Evolutionary conservation across 768 basidiomycete genomes (phyloP).

Genomic region (Trametopsis cervina): DNA sequence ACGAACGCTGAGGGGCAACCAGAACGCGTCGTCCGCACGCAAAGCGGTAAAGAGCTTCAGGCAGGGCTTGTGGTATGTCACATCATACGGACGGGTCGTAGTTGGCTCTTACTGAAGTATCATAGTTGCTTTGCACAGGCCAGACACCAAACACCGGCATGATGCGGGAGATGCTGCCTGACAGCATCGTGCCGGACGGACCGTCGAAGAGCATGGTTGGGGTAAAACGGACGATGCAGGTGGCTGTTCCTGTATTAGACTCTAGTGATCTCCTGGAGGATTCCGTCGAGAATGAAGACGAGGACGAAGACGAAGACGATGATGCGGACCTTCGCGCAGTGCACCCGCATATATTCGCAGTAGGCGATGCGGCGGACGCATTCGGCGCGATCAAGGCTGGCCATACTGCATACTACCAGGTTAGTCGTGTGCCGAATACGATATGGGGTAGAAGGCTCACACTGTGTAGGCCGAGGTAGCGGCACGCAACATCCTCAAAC

Average conservation of each 20-base stretch:
- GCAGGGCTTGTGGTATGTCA: conserved; percentile 46
- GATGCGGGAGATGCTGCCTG: conserved; percentile 24
- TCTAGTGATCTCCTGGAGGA: background rate
- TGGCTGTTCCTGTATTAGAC: conserved; percentile 26
- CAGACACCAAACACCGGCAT: conserved; percentile 51
- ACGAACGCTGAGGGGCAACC: conserved; percentile 10
- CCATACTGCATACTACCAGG: conserved; percentile 48
- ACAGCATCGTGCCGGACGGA: conserved; percentile 27
- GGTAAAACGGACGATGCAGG: conserved; percentile 47
- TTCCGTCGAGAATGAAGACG: background rate
- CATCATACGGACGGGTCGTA: background rate
- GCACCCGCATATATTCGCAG: conserved; percentile 51
- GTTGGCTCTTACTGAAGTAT: background rate
- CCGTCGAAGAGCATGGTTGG: conserved; percentile 32
- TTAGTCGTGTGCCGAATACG: conserved; percentile 11
- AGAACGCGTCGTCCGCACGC: conserved; percentile 34
- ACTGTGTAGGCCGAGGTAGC: conserved; percentile 38
- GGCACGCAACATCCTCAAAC: conserved; percentile 44
- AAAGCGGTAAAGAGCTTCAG: conserved; percentile 41
- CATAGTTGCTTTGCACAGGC: conserved; percentile 53
- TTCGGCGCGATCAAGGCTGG: conserved; percentile 60
- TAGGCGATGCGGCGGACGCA: conserved; percentile 59
- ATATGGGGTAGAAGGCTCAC: background rate
- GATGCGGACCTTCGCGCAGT: conserved; percentile 26
- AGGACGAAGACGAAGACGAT: conserved; percentile 6